A percentile compares a stretch with the other conserved stretches of the same genome.
Evolutionary conservation across 1,284 basidiomycete species (phyloP).

Genomic region (Austropuccinia psidii): DNA sequence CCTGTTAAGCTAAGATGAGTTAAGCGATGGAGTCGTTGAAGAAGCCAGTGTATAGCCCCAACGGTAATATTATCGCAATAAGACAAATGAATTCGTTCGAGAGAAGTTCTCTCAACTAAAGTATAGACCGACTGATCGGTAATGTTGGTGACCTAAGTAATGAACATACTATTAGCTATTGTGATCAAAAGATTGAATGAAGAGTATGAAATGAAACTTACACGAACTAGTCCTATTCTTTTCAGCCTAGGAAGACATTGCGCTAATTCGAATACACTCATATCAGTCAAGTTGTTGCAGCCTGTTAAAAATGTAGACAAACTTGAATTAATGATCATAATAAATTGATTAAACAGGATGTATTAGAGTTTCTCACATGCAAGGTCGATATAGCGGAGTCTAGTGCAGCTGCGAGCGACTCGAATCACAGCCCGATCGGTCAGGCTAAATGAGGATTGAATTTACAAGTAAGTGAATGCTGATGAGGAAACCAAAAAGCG

Average conservation of each 20-base stretch:
- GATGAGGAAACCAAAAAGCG: not conserved
- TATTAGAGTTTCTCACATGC: conserved; percentile 59
- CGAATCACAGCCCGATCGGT: conserved; percentile 80
- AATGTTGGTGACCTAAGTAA: conserved; percentile 67
- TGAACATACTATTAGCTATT: no score
- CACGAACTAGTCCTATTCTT: conserved; percentile 87
- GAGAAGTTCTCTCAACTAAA: conserved; percentile 60
- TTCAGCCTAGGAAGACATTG: conserved; percentile 75
- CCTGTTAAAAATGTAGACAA: conserved; percentile 52
- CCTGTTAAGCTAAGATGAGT: conserved; percentile 94
- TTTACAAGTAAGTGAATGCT: not conserved
- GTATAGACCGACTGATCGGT: conserved; percentile 89
- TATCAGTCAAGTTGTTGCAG: conserved; percentile 79
- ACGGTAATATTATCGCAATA: conserved; percentile 96
- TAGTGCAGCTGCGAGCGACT: conserved; percentile 76
- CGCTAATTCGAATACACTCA: conserved; percentile 85
- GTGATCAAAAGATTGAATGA: not conserved
- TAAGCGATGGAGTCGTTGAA: conserved; percentile 75
- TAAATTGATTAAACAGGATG: not conserved
- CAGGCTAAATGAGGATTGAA: conserved; percentile 61
- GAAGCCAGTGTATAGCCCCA: conserved; percentile 78
- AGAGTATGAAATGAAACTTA: conserved; percentile 48
- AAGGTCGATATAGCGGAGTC: conserved; percentile 93
- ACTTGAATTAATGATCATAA: not conserved
- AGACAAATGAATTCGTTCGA: conserved; percentile 92